Evolutionary conservation across 306 rosid genomes (phyloP).

Genomic region (Malus orientalis): DNA sequence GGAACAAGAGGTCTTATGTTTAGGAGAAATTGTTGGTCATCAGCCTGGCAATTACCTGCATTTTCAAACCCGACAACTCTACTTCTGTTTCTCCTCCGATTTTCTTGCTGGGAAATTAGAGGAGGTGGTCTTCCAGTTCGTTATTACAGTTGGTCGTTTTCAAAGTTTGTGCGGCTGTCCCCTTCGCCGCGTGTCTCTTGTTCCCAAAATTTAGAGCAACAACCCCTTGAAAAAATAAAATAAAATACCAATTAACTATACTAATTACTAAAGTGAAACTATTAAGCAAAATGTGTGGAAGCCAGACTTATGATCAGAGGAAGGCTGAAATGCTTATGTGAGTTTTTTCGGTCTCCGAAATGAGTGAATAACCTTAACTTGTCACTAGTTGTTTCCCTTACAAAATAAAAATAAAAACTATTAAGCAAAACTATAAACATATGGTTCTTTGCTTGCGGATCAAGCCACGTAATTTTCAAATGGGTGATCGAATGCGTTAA

Average conservation of each 20-base stretch:
- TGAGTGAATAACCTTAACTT: rapidly evolving
- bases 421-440: background rate
- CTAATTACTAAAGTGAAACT: background rate
- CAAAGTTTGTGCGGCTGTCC: background rate
- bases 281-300: background rate
- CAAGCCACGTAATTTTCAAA: no score
- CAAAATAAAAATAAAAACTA: no score
- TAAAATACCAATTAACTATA: background rate
- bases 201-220: background rate
- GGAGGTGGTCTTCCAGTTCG: background rate
- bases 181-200: background rate
- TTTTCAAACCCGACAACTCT: conserved; percentile 8
- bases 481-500: no score
- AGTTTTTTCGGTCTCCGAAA: no score
- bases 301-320: rapidly evolving
- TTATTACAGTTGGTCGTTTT: conserved; percentile 6
- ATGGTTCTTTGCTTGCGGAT: no score
- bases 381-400: no score
- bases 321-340: rapidly evolving
- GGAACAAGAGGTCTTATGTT: background rate
- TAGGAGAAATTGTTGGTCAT: conserved; percentile 21
- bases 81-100: background rate
- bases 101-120: background rate
- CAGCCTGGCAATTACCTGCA: background rate
- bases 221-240: background rate